Evolutionary conservation across 1,284 basidiomycete species (phyloP), one percentile per base, ranked within the genome.

Genomic region (Heliocybe sulcata): DNA sequence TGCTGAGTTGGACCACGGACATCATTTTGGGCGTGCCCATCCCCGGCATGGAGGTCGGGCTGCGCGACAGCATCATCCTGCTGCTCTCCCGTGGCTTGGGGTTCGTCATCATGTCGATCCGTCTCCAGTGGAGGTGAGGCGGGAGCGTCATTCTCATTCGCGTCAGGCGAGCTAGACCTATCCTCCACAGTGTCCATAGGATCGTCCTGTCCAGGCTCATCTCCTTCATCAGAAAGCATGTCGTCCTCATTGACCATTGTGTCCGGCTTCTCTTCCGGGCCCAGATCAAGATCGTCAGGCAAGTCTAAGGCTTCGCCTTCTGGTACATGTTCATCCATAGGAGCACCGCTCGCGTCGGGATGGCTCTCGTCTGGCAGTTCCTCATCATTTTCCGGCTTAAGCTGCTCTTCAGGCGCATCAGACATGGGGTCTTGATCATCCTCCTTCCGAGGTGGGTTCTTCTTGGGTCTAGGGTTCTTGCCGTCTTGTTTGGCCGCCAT

Each of bases 281-380:
- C 83, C 4, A 95, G 69, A 56, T 92, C 75, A 67, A 95, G 76
- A 61, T 93, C 85, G 35, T 94, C 91, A 0, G 93, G 93, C 14
- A 95, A 76, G 63, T 95, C 89, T 52, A 96, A 77, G 2, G 83
- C 85, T 54, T 94, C 78, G 4, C 84, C 85, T 62, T 94, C 89
- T 22, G 80, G 83, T 54, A 91, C 70, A 57, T 83, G 76, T 23
- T 90, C 79, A 59, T 91, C 85, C 68, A 90, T 79, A 2, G 88
- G 81, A 3, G 83, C 81, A 25, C 88, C 88, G 52, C 72, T 76
- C 23, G 68, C 71, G 57, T 75, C 74, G 35, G 76, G 77, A 51
- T 68, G 67, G 55, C 70, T 72, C 27, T 73, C 70, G 25, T 72
- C 74, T 26, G 35, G 71, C 65, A 16, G 67, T 62, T 64, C 58